These are phyloP conservation scores for Starmerella floricola DNA, from an alignment of 805 yeast genomes.

Conservation along the genomic window DNA sequence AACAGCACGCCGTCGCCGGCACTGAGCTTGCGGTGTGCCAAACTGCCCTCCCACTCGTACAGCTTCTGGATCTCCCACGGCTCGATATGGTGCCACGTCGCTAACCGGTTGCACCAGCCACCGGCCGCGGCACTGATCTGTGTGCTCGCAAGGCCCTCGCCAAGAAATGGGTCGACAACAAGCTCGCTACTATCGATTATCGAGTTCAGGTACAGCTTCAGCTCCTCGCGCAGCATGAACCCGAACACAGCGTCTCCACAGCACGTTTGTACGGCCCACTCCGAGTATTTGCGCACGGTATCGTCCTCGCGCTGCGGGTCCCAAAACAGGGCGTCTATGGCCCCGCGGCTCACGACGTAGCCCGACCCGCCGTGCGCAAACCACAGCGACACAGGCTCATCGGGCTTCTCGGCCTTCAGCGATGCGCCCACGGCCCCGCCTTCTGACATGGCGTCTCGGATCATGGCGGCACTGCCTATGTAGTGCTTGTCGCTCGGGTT, in stretches of 20 bases:
- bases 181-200: conserved; percentile 6
- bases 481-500: conserved; percentile 26
- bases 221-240: conserved; percentile 23
- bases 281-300: conserved; percentile 19
- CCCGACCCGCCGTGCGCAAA: conserved; percentile 35
- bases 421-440: conserved; percentile 4
- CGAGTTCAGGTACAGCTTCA: conserved; percentile 13
- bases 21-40: conserved; percentile 21
- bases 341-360: conserved; percentile 26
- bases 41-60: conserved; percentile 28
- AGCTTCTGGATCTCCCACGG: conserved; percentile 28
- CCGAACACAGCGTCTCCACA: conserved; percentile 32
- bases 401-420: conserved; percentile 1
- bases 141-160: conserved; percentile 25
- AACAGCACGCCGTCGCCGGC: conserved; percentile 17
- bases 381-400: conserved; percentile 13
- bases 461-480: conserved; percentile 23
- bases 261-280: conserved; percentile 22
- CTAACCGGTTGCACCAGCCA: conserved; percentile 28
- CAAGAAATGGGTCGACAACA: conserved; percentile 25
- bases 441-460: conserved; percentile 6
- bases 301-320: conserved; percentile 20
- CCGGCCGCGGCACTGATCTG: conserved; percentile 9
- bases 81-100: conserved; percentile 29
- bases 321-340: conserved; percentile 26